Base-by-base conservation (phyloP, 2,329 filamentous ascomycete genomes). In the Torrubiella hemipterigena region DNA sequence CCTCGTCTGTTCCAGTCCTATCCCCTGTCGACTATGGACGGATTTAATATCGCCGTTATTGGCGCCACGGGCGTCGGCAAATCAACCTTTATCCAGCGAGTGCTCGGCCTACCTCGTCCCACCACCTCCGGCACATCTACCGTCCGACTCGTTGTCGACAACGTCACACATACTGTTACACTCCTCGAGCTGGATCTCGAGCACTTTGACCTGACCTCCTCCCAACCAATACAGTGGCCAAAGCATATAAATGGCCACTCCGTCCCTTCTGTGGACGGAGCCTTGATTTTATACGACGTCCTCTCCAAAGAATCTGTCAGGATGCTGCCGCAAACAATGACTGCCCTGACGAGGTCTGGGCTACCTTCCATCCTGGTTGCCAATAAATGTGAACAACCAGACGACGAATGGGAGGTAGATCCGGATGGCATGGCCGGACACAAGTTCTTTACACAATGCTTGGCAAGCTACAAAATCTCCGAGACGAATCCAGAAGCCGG, bases 221-320 rank as follows among this genome's bases (percentile, higher is more conserved):
- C 45, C 33, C 65, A 69, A 38, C 67, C 69, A 33, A 72, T 80
- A 37, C 66, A 73, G 50, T 79, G 75, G 75, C 75, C 74, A 10
- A 75, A 73, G 43, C 71, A 77, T 47, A 69, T 77, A 43, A 69
- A 79, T 48, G 81, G 83, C 37, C 67, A 77, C 40, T 71, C 77
- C 38, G 67, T 83, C 37, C 83, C 85, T 30, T 70, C 68, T 24
- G 71, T 94, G 47, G 83, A 96, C 47, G 89, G 82, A 14, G 85
- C 82, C 27, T 60, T 95, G 44, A 73, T 89, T 36, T 62, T 96
- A 29, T 94, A 94, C 64, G 84, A 95, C 66, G 81, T 93, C 27
- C 82, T 77, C 54, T 80, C 82, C 51, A 69, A 74, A 43, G 73
- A 77, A 37, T 89, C 78, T 50, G 73, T 93, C 44, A 67, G 69